Percentiles rank a stretch among this genome's conserved stretches.
Evolutionary conservation across 257 asterid genomes (phyloP).

Genomic region (Lavandula angustifolia): DNA sequence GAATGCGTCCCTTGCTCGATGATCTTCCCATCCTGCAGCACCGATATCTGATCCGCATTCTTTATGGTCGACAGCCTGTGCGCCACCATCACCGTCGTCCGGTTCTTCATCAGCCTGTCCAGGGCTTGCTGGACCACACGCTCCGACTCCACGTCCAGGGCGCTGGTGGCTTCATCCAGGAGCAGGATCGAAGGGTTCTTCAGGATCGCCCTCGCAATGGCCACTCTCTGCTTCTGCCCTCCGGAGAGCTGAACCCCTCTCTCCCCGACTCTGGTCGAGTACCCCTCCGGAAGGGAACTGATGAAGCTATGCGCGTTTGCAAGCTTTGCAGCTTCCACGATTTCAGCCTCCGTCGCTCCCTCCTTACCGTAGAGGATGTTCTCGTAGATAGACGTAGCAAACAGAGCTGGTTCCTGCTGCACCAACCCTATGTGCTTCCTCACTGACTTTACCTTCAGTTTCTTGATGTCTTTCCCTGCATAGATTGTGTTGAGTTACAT

Average conservation of each 20-base stretch:
- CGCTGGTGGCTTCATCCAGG: constrained; percentile 83
- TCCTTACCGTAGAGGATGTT: constrained; percentile 93
- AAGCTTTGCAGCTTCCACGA: constrained; percentile 86
- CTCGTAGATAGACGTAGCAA: constrained; percentile 84
- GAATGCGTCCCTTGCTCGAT: constrained; percentile 80
- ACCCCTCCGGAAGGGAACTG: constrained; percentile 85
- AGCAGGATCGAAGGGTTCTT: constrained; percentile 74
- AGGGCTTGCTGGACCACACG: constrained; percentile 70
- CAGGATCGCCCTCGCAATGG: constrained; percentile 78
- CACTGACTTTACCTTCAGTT: constrained; percentile 70
- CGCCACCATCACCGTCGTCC: constrained; percentile 74
- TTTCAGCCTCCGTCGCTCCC: constrained; percentile 84
- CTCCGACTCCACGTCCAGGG: constrained; percentile 78
- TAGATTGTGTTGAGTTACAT: background rate
- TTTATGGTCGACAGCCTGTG: constrained; percentile 71
- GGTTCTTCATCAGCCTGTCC: constrained; percentile 69
- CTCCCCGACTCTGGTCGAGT: constrained; percentile 75
- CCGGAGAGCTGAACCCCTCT: constrained; percentile 86
- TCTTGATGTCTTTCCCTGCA: constrained; percentile 88
- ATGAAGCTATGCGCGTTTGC: constrained; percentile 90
- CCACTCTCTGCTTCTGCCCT: constrained; percentile 84
- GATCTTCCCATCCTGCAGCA: constrained; percentile 76
- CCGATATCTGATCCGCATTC: constrained; percentile 70
- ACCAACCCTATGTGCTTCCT: constrained; percentile 90
- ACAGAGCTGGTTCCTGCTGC: constrained; percentile 98